Evolutionary conservation across 2,329 filamentous ascomycete genomes (phyloP).

Genomic region (Capronia epimyces): DNA sequence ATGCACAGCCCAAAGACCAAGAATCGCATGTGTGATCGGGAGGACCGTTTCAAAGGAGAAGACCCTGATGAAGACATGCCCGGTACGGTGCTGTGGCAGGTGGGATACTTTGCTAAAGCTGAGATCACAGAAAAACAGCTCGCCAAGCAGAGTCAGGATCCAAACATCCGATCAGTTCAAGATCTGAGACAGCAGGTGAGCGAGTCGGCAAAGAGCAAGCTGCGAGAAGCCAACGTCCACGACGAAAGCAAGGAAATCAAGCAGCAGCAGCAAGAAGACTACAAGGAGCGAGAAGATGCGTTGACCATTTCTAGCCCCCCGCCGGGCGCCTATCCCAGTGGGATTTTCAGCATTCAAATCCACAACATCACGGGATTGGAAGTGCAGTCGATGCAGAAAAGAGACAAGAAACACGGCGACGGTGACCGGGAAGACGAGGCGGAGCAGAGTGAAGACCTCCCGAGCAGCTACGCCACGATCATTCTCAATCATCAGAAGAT

Average conservation of each 20-base stretch:
- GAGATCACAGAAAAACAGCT: constrained; percentile 59
- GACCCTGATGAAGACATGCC: constrained; percentile 64
- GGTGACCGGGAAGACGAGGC: constrained; percentile 39
- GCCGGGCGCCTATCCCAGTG: constrained; percentile 56
- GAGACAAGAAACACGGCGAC: constrained; percentile 43
- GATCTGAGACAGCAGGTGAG: constrained; percentile 56
- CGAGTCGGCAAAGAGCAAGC: constrained; percentile 53
- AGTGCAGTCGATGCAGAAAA: constrained; percentile 55
- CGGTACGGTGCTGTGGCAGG: constrained; percentile 62
- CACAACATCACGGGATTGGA: constrained; percentile 68
- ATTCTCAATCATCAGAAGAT: constrained; percentile 66
- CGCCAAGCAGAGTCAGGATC: constrained; percentile 55
- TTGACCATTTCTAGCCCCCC: constrained; percentile 66
- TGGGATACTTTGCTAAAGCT: constrained; percentile 66
- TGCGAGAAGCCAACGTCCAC: constrained; percentile 57
- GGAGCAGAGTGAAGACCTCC: constrained; percentile 59
- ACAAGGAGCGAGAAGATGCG: constrained; percentile 55
- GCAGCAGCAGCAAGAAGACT: constrained; percentile 63
- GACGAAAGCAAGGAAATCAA: constrained; percentile 58
- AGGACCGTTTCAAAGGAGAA: constrained; percentile 61
- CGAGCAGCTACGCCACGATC: constrained; percentile 66
- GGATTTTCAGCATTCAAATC: constrained; percentile 64
- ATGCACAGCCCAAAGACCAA: constrained; percentile 57
- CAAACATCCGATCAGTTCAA: constrained; percentile 52
- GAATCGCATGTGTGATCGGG: constrained; percentile 57